Evolutionary conservation across 352 stramenopile genomes (phyloP).

Genomic region (Phytophthora fragariae): DNA sequence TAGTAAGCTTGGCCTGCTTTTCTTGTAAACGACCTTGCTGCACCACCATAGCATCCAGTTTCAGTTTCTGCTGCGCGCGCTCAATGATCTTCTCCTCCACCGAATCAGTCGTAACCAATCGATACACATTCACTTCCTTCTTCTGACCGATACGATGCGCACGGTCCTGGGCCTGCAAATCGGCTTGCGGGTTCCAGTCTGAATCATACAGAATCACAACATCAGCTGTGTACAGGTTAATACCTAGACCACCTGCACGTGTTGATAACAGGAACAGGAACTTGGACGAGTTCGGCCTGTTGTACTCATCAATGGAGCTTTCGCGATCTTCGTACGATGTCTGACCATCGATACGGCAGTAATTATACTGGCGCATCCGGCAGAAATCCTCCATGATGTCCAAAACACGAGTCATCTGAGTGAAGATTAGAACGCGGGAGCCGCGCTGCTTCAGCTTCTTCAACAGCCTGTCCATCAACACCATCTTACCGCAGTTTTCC

Average conservation of each 20-base stretch:
- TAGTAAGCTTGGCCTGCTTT: conserved; percentile 93
- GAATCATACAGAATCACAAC: conserved; percentile 98
- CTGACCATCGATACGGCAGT: conserved; percentile 90
- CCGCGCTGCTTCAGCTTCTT: conserved; percentile 89
- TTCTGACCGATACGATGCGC: conserved; percentile 99
- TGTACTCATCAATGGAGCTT: conserved; percentile 95
- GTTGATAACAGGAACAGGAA: conserved; percentile 99
- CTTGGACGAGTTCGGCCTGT: conserved; percentile 95
- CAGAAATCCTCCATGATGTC: conserved; percentile 97
- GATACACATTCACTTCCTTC: conserved; percentile 97
- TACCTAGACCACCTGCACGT: conserved; percentile 96
- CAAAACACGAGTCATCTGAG: conserved; percentile 93
- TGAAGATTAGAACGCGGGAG: conserved; percentile 93
- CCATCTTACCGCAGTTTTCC: conserved; percentile 98
- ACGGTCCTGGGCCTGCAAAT: conserved; percentile 95
- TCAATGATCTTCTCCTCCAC: conserved; percentile 99
- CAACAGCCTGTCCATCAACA: conserved; percentile 94
- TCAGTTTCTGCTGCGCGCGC: conserved; percentile 98
- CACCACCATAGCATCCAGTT: conserved; percentile 88
- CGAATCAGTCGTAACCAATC: conserved; percentile 95
- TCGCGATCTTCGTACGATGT: conserved; percentile 90
- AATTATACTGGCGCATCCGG: conserved; percentile 93
- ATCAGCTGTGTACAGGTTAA: conserved; percentile 99
- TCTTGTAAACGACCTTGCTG: conserved; percentile 88
- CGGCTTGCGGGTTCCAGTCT: conserved; percentile 99